phyloP scores from a whole-genome alignment of 768 basidiomycete species.

The Rhizopogon vinicolor region DNA sequence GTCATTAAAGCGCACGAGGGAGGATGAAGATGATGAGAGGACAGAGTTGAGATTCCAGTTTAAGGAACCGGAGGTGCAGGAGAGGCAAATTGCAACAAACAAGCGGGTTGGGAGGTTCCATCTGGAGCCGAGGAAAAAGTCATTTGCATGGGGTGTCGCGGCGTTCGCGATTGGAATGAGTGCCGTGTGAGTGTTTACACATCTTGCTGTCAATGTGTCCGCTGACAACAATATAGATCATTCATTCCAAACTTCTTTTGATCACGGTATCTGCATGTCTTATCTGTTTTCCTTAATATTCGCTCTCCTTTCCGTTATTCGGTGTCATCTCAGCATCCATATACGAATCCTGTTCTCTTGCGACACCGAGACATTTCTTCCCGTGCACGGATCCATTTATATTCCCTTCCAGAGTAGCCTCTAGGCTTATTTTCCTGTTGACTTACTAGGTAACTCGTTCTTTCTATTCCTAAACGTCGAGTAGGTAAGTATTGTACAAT shows the following conservation, averaged over 20 bases:
- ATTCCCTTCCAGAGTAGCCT: not conserved
- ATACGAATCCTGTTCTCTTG: constrained; percentile 13
- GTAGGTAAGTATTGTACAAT: not conserved
- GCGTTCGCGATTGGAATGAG: constrained; percentile 82
- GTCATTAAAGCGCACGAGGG: constrained; percentile 43
- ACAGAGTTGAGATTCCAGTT: constrained; percentile 54
- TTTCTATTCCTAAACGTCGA: constrained; percentile 4
- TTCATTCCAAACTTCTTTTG: constrained; percentile 62
- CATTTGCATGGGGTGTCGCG: constrained; percentile 77
- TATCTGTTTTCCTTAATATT: constrained; percentile 11
- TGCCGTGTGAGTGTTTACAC: constrained; percentile 60
- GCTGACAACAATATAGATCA: constrained; percentile 31
- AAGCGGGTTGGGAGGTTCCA: constrained; percentile 52
- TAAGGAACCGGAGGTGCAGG: constrained; percentile 61
- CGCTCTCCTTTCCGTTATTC: constrained; percentile 10
- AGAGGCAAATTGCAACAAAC: constrained; percentile 59
- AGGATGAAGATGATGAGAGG: constrained; percentile 30
- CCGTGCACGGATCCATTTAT: not conserved
- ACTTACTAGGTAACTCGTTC: not conserved
- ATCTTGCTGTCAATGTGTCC: constrained; percentile 1
- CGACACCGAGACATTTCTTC: constrained; percentile 17
- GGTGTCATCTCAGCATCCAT: constrained; percentile 13
- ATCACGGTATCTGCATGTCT: constrained; percentile 12
- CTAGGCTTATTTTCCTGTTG: not conserved
- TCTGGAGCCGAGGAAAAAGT: constrained; percentile 65